phyloP scores from a whole-genome alignment of 345 rosid species.

The Rhodamnia rubescens region DNA sequence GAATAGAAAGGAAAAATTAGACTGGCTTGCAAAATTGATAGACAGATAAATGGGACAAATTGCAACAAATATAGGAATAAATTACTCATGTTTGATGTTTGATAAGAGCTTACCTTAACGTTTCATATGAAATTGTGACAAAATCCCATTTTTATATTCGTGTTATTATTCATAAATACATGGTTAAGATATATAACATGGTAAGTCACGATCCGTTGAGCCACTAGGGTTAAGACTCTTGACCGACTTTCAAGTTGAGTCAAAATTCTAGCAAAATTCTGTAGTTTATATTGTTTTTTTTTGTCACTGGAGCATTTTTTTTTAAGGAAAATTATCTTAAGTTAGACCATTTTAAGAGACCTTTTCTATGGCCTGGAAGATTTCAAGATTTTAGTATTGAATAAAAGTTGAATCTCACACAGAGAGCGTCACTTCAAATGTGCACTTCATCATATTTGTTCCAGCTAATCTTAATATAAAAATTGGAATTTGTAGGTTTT shows the following conservation, averaged over 20 bases:
- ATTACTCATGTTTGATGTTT: not conserved
- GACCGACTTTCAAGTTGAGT: not conserved
- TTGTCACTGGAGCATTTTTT: no score
- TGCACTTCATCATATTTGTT: not conserved
- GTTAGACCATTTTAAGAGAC: no score
- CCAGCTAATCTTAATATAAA: not conserved
- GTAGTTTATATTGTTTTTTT: not conserved
- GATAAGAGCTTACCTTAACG: not conserved
- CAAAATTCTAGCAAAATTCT: not conserved
- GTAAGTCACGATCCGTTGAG: not conserved
- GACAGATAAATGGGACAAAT: not conserved
- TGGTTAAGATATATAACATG: not conserved
- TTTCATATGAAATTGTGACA: not conserved
- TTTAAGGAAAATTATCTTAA: no score
- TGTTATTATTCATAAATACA: not conserved
- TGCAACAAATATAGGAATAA: not conserved
- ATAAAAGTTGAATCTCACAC: not conserved
- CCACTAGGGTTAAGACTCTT: not conserved
- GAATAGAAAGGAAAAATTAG: not conserved
- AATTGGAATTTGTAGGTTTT: not conserved
- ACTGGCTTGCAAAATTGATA: not conserved
- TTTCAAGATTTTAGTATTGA: not conserved
- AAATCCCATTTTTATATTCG: not conserved
- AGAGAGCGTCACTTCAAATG: not conserved
- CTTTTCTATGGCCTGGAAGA: no score